Percentiles rank a stretch among this genome's conserved stretches.
Conservation (phyloP, 139 green algal genomes). For the Microglena sp. region DNA sequence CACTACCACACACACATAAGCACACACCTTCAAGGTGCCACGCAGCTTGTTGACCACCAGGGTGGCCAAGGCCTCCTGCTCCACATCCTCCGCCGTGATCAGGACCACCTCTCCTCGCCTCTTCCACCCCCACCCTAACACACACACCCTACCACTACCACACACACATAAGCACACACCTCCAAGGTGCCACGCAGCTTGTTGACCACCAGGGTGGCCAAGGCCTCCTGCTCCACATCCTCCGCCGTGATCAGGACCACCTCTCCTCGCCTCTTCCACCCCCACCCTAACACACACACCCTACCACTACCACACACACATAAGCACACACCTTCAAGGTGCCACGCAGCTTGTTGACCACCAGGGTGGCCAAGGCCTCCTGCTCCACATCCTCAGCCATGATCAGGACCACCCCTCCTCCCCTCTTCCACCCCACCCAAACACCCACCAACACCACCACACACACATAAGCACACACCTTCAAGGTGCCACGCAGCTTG, state of each 20-base stretch:
- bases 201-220: background rate
- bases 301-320: background rate
- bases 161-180: background rate
- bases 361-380: background rate
- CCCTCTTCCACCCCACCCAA: too few relatives aligned
- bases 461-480: slow-evolving; percentile 34
- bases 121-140: background rate
- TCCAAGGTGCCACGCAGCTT: background rate
- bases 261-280: background rate
- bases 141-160: background rate
- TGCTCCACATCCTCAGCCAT: background rate
- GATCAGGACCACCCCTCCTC: too few relatives aligned
- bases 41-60: background rate
- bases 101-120: too few relatives aligned
- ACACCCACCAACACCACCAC: background rate
- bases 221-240: background rate
- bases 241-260: too few relatives aligned
- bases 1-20: background rate
- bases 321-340: background rate
- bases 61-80: slow-evolving; percentile 98
- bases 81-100: slow-evolving; percentile 99
- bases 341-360: background rate
- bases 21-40: background rate
- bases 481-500: slow-evolving; percentile 94
- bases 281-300: background rate